Evolutionary conservation across 768 basidiomycete species (phyloP).

Genomic region (Cystobasidium onofrii): DNA sequence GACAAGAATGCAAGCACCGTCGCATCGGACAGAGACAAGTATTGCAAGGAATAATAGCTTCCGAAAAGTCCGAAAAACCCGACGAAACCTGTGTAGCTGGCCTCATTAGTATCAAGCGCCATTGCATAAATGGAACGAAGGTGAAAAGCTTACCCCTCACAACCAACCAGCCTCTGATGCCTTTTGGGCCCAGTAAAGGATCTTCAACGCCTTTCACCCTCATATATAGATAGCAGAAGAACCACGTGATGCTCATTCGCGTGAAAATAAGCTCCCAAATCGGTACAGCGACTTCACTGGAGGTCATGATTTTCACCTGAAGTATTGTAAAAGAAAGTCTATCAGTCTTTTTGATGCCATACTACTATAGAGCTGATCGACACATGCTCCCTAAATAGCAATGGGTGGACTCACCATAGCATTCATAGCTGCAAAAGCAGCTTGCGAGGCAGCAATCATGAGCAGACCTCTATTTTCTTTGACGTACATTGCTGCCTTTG

Average conservation of each 20-base stretch:
- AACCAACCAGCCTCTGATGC: slow-evolving; percentile 14
- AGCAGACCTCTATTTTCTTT: slow-evolving; percentile 22
- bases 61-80: slow-evolving; percentile 66
- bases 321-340: not conserved
- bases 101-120: slow-evolving; percentile 51
- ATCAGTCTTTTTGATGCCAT: not conserved
- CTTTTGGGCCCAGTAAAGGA: slow-evolving; percentile 13
- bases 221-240: slow-evolving; percentile 2
- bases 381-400: not conserved
- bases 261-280: slow-evolving; percentile 32
- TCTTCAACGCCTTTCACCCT: not conserved
- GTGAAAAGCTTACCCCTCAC: not conserved
- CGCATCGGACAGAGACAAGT: slow-evolving; percentile 69
- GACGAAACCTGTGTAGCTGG: slow-evolving; percentile 57
- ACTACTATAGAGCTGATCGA: not conserved
- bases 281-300: slow-evolving; percentile 24
- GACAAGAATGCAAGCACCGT: slow-evolving; percentile 67
- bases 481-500: not conserved
- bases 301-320: slow-evolving; percentile 26
- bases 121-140: not conserved
- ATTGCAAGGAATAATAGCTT: slow-evolving; percentile 52
- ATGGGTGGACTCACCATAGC: not conserved
- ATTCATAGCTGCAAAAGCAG: slow-evolving; percentile 20
- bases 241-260: slow-evolving; percentile 27
- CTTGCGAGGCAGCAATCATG: slow-evolving; percentile 20